Conservation (phyloP, 163 green algal genomes). For the Scenedesmus sp. region DNA sequence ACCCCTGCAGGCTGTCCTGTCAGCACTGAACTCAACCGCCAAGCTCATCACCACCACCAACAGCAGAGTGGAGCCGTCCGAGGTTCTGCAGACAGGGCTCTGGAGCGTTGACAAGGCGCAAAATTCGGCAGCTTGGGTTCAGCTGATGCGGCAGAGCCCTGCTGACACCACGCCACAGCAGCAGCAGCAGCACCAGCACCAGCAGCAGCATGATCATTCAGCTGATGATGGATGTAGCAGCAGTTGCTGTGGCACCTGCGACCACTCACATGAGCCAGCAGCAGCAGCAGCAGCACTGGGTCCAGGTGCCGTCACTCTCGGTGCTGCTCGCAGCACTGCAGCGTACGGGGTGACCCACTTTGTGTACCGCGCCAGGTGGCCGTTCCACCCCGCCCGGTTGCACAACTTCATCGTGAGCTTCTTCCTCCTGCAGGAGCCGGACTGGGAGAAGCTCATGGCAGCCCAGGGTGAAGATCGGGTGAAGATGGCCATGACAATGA, state of each 20-base stretch:
- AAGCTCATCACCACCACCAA: constrained; percentile 46
- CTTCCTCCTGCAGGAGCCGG: constrained; percentile 76
- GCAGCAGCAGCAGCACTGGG: constrained; percentile 57
- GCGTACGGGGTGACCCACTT: constrained; percentile 80
- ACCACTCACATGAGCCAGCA: constrained; percentile 8
- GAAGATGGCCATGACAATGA: constrained; percentile 22
- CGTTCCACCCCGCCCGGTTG: constrained; percentile 84
- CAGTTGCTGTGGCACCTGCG: constrained; percentile 10
- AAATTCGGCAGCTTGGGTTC: constrained; percentile 81
- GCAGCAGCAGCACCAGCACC: constrained; percentile 9
- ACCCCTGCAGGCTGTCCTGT: constrained; percentile 37
- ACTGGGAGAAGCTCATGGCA: constrained; percentile 62
- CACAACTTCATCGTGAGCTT: constrained; percentile 67
- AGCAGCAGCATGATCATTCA: neutral
- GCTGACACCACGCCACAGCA: constrained; percentile 12
- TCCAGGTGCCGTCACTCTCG: constrained; percentile 57
- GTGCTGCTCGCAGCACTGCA: neutral
- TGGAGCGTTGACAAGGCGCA: constrained; percentile 71
- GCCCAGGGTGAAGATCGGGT: neutral
- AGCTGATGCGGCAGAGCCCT: constrained; percentile 38
- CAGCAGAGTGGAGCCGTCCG: neutral
- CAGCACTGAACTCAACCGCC: constrained; percentile 53
- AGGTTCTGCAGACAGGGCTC: constrained; percentile 40
- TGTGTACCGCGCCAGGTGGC: constrained; percentile 76
- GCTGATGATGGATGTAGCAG: constrained; percentile 14